Percentiles rank a stretch among this genome's conserved stretches.
Evolutionary conservation across 108 stramenopile species (phyloP).

Genomic region (Cyclotella distinguenda): DNA sequence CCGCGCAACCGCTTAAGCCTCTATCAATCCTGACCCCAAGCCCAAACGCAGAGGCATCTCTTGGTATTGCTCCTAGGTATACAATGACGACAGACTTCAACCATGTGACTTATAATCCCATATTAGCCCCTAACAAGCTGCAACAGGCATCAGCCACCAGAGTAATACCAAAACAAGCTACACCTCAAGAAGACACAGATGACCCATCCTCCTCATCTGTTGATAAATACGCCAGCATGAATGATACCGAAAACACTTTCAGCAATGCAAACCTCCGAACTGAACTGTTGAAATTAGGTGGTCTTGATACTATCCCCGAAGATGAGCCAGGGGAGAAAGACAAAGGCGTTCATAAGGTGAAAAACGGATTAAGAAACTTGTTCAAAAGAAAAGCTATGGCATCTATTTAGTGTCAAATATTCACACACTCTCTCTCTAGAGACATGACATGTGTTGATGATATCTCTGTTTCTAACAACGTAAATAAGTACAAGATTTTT

Average conservation of each 20-base stretch:
- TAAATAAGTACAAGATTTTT: no score
- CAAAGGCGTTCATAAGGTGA: constrained; percentile 12
- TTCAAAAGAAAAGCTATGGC: constrained; percentile 5
- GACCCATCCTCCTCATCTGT: not conserved
- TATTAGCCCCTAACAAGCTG: not conserved
- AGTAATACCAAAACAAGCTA: not conserved
- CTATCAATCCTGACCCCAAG: not conserved
- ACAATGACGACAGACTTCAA: constrained; percentile 6
- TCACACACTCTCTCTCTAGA: no score
- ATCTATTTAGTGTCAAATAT: constrained; percentile 12
- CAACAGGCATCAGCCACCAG: not conserved
- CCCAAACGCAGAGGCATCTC: constrained; percentile 13
- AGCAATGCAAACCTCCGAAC: not conserved
- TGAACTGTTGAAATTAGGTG: constrained; percentile 11
- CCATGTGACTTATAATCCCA: constrained; percentile 7
- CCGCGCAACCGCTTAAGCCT: constrained; percentile 9
- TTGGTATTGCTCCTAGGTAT: constrained; percentile 23
- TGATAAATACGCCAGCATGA: constrained; percentile 25
- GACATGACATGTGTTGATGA: no score
- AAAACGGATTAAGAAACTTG: constrained; percentile 25
- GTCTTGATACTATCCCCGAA: constrained; percentile 24
- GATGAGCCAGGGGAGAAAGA: constrained; percentile 8
- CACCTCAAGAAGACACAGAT: not conserved
- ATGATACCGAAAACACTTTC: constrained; percentile 11
- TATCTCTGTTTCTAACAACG: no score